Conservation (phyloP, 768 basidiomycete genomes). For the Auricularia heimuer region DNA sequence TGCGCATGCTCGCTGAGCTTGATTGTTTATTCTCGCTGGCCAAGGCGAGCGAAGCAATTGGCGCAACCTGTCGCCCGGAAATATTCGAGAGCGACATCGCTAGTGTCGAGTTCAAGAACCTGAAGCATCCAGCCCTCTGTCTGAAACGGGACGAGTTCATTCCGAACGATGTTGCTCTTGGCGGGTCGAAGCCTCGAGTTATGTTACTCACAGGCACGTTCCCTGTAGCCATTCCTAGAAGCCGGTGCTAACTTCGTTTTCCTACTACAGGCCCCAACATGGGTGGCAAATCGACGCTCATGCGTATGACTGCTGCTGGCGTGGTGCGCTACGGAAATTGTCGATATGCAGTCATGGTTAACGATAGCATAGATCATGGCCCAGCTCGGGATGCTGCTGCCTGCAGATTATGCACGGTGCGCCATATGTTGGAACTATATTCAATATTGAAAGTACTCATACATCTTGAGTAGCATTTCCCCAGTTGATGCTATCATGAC, state of each 20-base stretch:
- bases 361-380: conserved; percentile 63
- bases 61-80: conserved; percentile 86
- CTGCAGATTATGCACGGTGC: conserved; percentile 70
- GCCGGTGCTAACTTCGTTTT: conserved; percentile 1
- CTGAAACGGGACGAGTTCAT: conserved; percentile 69
- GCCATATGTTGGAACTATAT: conserved; percentile 10
- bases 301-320: conserved; percentile 94
- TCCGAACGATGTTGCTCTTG: conserved; percentile 84
- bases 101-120: conserved; percentile 76
- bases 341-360: conserved; percentile 3
- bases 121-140: conserved; percentile 83
- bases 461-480: conserved; percentile 44
- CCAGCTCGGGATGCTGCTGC: conserved; percentile 91
- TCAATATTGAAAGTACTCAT: neutral
- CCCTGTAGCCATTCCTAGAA: neutral
- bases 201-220: conserved; percentile 73
- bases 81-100: conserved; percentile 72
- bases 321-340: conserved; percentile 41
- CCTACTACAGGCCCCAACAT: conserved; percentile 61
- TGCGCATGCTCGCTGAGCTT: conserved; percentile 85
- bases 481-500: conserved; percentile 90
- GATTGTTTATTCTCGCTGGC: conserved; percentile 92
- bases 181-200: conserved; percentile 63
- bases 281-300: conserved; percentile 79
- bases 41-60: conserved; percentile 79